Percentiles rank a stretch among this genome's conserved stretches.
phyloP scores from a whole-genome alignment of 257 asterid genomes.

The Henckelia pumila region DNA sequence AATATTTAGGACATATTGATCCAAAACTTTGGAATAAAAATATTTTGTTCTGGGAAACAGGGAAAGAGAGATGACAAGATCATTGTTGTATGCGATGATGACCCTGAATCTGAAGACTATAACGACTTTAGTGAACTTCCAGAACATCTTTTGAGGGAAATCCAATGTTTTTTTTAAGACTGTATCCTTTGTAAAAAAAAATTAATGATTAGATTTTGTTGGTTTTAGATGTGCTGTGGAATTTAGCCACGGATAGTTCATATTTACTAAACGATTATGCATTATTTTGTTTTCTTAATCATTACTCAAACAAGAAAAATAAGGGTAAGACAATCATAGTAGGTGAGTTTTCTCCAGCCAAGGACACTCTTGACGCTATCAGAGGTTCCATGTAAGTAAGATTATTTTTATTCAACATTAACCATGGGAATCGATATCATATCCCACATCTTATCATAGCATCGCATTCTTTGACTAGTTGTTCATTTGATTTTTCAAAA shows the following conservation, averaged over 20 bases:
- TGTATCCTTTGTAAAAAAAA: conserved; percentile 67
- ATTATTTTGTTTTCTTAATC: conserved; percentile 34
- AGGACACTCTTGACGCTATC: conserved; percentile 66
- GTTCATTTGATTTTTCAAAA: too few relatives aligned
- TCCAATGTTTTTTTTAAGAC: conserved; percentile 89
- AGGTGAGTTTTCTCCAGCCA: conserved; percentile 70
- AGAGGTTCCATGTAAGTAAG: conserved; percentile 90
- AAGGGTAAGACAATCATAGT: conserved; percentile 96
- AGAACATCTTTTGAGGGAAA: conserved; percentile 89
- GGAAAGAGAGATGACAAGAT: conserved; percentile 97
- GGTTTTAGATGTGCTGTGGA: neutral
- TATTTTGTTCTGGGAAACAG: conserved; percentile 34
- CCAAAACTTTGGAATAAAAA: neutral
- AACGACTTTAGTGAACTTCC: conserved; percentile 88
- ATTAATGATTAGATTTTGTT: too few relatives aligned
- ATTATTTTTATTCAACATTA: too few relatives aligned
- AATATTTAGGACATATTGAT: conserved; percentile 8
- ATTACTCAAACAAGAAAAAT: conserved; percentile 70
- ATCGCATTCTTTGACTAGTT: neutral
- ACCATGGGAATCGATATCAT: too few relatives aligned
- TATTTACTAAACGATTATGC: neutral
- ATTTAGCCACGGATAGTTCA: neutral
- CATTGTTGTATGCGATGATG: conserved; percentile 96
- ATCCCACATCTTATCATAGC: neutral
- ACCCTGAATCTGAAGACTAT: conserved; percentile 81